A percentile compares a stretch with the other conserved stretches of the same genome.
These are phyloP conservation scores for Wickerhamomyces kurtzmanii DNA, from an alignment of 805 yeast species.

Conservation along the genomic window DNA sequence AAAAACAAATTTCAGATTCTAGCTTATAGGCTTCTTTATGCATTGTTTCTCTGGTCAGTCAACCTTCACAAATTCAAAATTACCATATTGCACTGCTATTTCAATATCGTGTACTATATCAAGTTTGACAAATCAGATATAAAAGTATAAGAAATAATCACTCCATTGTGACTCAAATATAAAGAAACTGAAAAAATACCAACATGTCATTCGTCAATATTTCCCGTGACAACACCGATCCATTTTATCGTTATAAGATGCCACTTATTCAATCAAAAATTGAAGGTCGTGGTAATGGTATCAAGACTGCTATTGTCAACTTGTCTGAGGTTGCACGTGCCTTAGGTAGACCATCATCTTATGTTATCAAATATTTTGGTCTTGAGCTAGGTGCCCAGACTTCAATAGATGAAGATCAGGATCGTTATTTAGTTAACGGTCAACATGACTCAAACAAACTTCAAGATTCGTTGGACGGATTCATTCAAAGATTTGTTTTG, in stretches of 20 bases:
- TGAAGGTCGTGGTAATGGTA: slow-evolving; percentile 99
- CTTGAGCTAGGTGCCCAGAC: slow-evolving; percentile 97
- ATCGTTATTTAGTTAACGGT: slow-evolving; percentile 90
- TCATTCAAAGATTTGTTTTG: slow-evolving; percentile 84
- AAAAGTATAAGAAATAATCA: too few relatives aligned
- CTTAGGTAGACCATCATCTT: slow-evolving; percentile 84
- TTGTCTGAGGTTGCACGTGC: slow-evolving; percentile 92
- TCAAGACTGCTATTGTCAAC: slow-evolving; percentile 88
- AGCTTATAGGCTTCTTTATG: too few relatives aligned
- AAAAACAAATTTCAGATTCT: too few relatives aligned
- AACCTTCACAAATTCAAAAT: too few relatives aligned
- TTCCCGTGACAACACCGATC: slow-evolving; percentile 95
- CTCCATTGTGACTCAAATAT: too few relatives aligned
- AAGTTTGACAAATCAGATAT: too few relatives aligned
- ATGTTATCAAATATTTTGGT: slow-evolving; percentile 90
- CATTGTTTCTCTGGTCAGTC: too few relatives aligned
- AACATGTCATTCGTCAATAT: slow-evolving; percentile 84
- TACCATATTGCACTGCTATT: too few relatives aligned
- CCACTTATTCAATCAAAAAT: slow-evolving; percentile 95
- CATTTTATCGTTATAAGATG: slow-evolving; percentile 99
- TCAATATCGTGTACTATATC: too few relatives aligned
- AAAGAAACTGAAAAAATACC: too few relatives aligned
- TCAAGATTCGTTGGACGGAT: slow-evolving; percentile 92
- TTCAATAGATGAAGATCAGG: slow-evolving; percentile 64
- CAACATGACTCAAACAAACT: slow-evolving; percentile 82